Base-by-base conservation (phyloP, 2,329 filamentous ascomycete species). In the Xylariaceae sp. region DNA sequence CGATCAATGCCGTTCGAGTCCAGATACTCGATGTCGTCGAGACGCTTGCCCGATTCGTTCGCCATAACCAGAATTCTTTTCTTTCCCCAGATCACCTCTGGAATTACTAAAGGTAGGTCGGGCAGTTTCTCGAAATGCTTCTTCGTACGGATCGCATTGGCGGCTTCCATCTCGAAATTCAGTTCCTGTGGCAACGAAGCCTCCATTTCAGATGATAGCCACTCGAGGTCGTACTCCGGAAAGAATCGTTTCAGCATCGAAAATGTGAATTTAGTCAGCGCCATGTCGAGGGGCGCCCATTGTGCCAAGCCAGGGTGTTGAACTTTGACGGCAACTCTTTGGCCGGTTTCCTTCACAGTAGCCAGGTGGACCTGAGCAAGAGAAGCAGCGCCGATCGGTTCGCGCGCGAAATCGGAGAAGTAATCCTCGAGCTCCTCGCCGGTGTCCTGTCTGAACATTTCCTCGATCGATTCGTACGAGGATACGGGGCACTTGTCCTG, bases 401-500 rank as follows among this genome's bases (percentile, higher is more conserved):
- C 78, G 34, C 80, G 76, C 1, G 89, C 86, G 70, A 99, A 99
- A 3, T 91, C 86, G 11, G 88, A 90, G 71, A 99, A 99, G 71
- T 89, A 87, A 60, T 95, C 89, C 67, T 84, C 86, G 35, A 99
- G 81, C 50, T 85, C 83, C 61, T 86, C 80, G 9, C 91, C 90
- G 0, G 92, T 97, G 69, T 99, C 94, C 53, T 82, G 78, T 57
- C 86, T 77, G 67, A 96, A 95, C 92, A 99, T 94, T 34, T 85
- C 80, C 71, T 92, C 83, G 64, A 99, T 89, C 34, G 90, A 94
- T 66, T 90, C 87, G 70, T 89, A 88, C 1, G 92, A 93, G 3
- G 92, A 97, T 4, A 97, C 87, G 0, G 94, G 94, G 71, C 94
- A 99, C 75, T 89, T 89, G 77, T 99, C 95, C 75, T 99, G 94